Evolutionary conservation across 2,329 filamentous ascomycete genomes (phyloP).

Genomic region (Pseudohalonectria lignicola): DNA sequence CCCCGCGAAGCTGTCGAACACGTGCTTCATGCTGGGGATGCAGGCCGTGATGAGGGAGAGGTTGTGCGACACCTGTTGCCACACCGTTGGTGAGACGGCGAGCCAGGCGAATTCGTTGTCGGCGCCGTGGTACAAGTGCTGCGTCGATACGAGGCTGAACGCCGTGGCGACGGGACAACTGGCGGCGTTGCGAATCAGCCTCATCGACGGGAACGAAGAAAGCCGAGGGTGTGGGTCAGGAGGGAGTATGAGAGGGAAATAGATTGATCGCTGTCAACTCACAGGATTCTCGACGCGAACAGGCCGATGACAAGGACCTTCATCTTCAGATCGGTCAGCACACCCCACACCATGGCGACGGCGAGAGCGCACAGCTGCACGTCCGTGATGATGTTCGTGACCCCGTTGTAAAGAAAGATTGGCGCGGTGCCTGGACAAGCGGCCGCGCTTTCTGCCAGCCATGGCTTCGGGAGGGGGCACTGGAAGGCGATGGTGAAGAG

Average conservation of each 20-base stretch:
- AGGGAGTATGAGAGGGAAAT: too few relatives aligned
- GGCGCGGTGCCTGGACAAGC: slow-evolving; percentile 4
- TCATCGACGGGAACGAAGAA: too few relatives aligned
- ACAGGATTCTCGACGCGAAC: too few relatives aligned
- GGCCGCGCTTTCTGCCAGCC: slow-evolving; percentile 1
- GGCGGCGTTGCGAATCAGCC: background rate
- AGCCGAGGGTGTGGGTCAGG: too few relatives aligned
- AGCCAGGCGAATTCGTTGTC: slow-evolving; percentile 7
- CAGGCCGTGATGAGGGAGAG: slow-evolving; percentile 10
- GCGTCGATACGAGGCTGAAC: slow-evolving; percentile 2
- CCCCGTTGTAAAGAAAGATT: slow-evolving; percentile 6
- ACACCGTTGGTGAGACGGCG: too few relatives aligned
- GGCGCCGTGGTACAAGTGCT: slow-evolving; percentile 3
- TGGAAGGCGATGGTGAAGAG: slow-evolving; percentile 3
- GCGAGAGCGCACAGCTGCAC: slow-evolving; percentile 5
- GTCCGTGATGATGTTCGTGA: slow-evolving; percentile 8
- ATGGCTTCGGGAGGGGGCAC: slow-evolving; percentile 33
- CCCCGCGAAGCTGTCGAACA: slow-evolving; percentile 7
- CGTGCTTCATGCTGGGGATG: slow-evolving; percentile 9
- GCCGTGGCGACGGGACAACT: slow-evolving; percentile 5
- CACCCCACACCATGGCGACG: slow-evolving; percentile 8
- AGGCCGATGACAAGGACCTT: too few relatives aligned
- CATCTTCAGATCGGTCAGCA: slow-evolving; percentile 4
- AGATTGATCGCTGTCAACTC: too few relatives aligned
- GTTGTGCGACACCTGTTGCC: slow-evolving; percentile 5